These are phyloP conservation scores for Mortierella sp. DNA, from an alignment of 371 early-diverging fungal species.

Conservation along the genomic window DNA sequence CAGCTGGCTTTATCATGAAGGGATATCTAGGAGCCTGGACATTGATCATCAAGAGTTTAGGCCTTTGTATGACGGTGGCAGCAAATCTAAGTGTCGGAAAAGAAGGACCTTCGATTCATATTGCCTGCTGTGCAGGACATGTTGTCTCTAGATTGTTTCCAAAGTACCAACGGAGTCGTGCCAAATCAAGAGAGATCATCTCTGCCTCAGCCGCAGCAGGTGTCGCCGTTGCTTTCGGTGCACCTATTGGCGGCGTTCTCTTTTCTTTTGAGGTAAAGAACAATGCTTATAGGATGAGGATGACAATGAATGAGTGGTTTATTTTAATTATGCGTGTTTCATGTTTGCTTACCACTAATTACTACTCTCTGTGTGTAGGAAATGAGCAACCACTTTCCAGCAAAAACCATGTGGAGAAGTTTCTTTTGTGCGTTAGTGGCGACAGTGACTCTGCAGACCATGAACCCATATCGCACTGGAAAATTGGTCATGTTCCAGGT, in stretches of 20 bases:
- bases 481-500: constrained; percentile 95
- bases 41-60: constrained; percentile 86
- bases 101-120: constrained; percentile 97
- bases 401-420: constrained; percentile 90
- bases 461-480: constrained; percentile 92
- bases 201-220: constrained; percentile 93
- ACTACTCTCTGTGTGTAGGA: constrained; percentile 64
- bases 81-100: constrained; percentile 91
- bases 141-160: constrained; percentile 82
- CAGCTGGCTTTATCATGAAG: constrained; percentile 90
- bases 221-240: constrained; percentile 93
- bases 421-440: constrained; percentile 94
- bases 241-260: constrained; percentile 95
- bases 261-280: constrained; percentile 74
- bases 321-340: not conserved
- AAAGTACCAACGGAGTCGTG: constrained; percentile 89
- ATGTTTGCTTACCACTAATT: not conserved
- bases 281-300: too few relatives aligned
- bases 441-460: constrained; percentile 81
- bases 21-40: constrained; percentile 91
- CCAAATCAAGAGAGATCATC: constrained; percentile 86
- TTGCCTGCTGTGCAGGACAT: constrained; percentile 93
- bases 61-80: constrained; percentile 85
- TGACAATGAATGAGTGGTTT: too few relatives aligned
- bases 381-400: constrained; percentile 92